Base-by-base conservation (phyloP, 768 basidiomycete genomes). In the Trametes cinnabarina region DNA sequence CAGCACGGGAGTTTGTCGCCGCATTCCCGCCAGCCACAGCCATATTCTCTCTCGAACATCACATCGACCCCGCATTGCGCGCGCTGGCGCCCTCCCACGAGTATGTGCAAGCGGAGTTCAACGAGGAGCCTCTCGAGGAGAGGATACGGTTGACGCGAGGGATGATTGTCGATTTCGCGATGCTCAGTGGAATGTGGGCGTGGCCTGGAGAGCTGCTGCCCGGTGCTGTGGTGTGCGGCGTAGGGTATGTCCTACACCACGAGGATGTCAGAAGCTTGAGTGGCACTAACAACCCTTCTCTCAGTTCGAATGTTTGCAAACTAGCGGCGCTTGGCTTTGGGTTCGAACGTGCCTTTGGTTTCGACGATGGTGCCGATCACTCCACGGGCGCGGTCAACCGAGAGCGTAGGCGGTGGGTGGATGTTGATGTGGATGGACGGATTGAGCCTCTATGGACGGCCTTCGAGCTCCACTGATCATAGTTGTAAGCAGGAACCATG, bases 141-240 rank as follows among this genome's bases (percentile, higher is more conserved):
- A 72, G 85, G 54, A 69, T 79, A 15, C 65, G 64, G n/a, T 76
- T 81, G 25, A 88, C 86, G 17, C 76, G 75, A 47, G 88, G 87
- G 2, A 81, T 84, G 76, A 67, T 90, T 46, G 81, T 88, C 6
- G 88, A 90, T 68, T 79, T 88, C 58, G 87, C 88, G 11, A 58
- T 88, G 65, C 58, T 88, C 23, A 82, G 78, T 53, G 88, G 88
- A 15, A 64, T 84, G 40, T 90, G 88, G 88, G 68, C 75, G 3
- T 69, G 68, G 60, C 64, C 71, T 8, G 72, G 71, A 14, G 79
- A 81, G 39, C 68, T 77, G 4, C 65, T 68, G 17, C 85, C 87
- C 1, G 75, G 76, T 14, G 83, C 82, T 20, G 73, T 76, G 5
- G 69, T 89, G 30, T 88, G 86, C 65, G 79, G 82, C 3, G 67